Evolutionary conservation across 441 rosid genomes (phyloP).

Genomic region (Viola pubescens): DNA sequence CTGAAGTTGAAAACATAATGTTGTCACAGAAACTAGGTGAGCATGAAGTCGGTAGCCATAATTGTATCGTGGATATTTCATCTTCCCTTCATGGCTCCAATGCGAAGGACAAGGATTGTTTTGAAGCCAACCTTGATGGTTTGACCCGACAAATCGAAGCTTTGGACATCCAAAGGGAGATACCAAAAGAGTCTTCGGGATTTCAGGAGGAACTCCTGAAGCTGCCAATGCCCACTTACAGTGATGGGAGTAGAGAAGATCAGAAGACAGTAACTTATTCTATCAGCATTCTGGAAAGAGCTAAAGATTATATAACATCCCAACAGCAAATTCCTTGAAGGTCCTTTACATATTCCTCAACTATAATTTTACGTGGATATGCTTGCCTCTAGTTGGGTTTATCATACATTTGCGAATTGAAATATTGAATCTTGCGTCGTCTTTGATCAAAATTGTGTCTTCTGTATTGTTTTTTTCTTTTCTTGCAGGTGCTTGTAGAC

Average conservation of each 20-base stretch:
- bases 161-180: slow-evolving; percentile 13
- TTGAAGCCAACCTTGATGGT: slow-evolving; percentile 19
- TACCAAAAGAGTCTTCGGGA: slow-evolving; percentile 12
- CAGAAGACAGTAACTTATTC: not conserved
- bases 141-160: slow-evolving; percentile 17
- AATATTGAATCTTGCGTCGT: no score
- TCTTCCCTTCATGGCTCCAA: slow-evolving; percentile 3
- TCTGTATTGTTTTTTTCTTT: no score
- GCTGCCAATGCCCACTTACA: slow-evolving; percentile 7
- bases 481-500: no score
- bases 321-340: slow-evolving; percentile 12
- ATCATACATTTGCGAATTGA: not conserved
- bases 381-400: not conserved
- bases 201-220: slow-evolving; percentile 8
- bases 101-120: slow-evolving; percentile 16
- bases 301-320: not conserved
- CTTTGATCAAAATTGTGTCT: no score
- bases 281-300: not conserved
- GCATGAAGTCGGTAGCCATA: slow-evolving; percentile 8
- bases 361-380: no score
- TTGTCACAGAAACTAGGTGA: slow-evolving; percentile 15
- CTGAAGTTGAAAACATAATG: slow-evolving; percentile 16
- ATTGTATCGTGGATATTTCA: slow-evolving; percentile 8
- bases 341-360: not conserved
- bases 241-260: not conserved